Evolutionary conservation across 805 yeast genomes (phyloP).

Genomic region (Suhomyces pyralidae): DNA sequence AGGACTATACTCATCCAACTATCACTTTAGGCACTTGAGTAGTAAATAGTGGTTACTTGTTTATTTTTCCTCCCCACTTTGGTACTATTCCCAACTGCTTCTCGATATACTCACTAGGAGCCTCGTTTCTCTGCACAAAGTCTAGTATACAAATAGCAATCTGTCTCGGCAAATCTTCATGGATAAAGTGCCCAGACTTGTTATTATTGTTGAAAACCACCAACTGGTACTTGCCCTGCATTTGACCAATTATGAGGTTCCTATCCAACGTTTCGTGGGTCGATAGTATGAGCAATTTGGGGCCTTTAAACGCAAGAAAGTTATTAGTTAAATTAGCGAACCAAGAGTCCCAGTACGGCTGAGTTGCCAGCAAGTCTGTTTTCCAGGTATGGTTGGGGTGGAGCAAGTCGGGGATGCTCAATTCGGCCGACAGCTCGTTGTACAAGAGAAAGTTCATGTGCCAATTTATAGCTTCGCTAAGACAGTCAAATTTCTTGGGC

Average conservation of each 20-base stretch:
- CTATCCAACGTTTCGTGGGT: slow-evolving; percentile 89
- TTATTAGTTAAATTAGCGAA: slow-evolving; percentile 61
- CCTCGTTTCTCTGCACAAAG: slow-evolving; percentile 46
- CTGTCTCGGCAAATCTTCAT: slow-evolving; percentile 80
- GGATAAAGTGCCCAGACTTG: slow-evolving; percentile 84
- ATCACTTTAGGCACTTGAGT: no score
- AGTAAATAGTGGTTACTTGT: neutral
- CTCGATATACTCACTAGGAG: slow-evolving; percentile 28
- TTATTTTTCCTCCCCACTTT: slow-evolving; percentile 30
- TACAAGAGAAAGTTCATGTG: slow-evolving; percentile 58
- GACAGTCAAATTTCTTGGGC: slow-evolving; percentile 55
- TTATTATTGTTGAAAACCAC: slow-evolving; percentile 62
- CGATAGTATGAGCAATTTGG: slow-evolving; percentile 76
- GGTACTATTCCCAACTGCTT: slow-evolving; percentile 31
- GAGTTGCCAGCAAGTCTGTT: slow-evolving; percentile 59
- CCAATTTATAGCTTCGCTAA: slow-evolving; percentile 75
- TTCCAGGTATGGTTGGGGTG: slow-evolving; percentile 49
- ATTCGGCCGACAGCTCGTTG: slow-evolving; percentile 57
- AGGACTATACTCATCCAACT: no score
- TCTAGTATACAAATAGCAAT: slow-evolving; percentile 55
- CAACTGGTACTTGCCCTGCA: slow-evolving; percentile 95
- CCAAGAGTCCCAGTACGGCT: slow-evolving; percentile 80
- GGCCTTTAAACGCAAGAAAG: slow-evolving; percentile 39
- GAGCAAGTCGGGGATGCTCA: slow-evolving; percentile 77
- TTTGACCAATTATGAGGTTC: slow-evolving; percentile 86